These are phyloP conservation scores for Tetrahymena borealis DNA, from an alignment of 73 alveolate genomes.

Conservation along the genomic window DNA sequence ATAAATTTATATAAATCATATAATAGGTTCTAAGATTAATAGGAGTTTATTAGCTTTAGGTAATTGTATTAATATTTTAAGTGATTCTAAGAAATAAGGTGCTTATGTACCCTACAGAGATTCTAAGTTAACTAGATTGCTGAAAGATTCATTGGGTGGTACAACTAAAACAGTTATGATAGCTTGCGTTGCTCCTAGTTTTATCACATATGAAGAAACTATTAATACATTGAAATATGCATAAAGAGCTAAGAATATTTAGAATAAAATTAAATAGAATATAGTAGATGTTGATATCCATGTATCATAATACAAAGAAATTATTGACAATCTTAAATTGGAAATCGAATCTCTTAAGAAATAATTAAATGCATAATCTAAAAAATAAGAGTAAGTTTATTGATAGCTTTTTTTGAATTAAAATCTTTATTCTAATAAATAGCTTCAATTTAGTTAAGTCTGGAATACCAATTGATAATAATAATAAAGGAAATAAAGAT, in stretches of 20 bases:
- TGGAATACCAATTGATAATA: background rate
- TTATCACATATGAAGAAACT: constrained; percentile 91
- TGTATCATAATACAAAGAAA: constrained; percentile 88
- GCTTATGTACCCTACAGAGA: constrained; percentile 96
- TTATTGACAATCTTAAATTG: constrained; percentile 76
- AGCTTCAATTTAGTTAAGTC: background rate
- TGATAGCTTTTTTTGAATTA: background rate
- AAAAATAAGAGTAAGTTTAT: background rate
- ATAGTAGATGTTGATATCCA: constrained; percentile 94
- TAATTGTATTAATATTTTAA: constrained; percentile 97
- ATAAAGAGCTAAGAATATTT: constrained; percentile 98
- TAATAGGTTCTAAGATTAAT: constrained; percentile 87
- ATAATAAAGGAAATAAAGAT: background rate
- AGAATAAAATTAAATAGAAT: constrained; percentile 86
- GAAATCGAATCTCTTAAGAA: constrained; percentile 57
- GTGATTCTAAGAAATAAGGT: constrained; percentile 81
- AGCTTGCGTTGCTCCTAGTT: constrained; percentile 92
- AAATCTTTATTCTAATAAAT: background rate
- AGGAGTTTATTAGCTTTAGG: constrained; percentile 94
- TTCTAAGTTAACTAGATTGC: constrained; percentile 96
- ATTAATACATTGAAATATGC: constrained; percentile 99
- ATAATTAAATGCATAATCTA: background rate
- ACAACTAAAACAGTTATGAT: constrained; percentile 99
- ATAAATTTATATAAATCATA: too few relatives aligned
- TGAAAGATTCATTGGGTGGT: constrained; percentile 99